Conservation (phyloP, 768 basidiomycete species). For the Collybia nuda region DNA sequence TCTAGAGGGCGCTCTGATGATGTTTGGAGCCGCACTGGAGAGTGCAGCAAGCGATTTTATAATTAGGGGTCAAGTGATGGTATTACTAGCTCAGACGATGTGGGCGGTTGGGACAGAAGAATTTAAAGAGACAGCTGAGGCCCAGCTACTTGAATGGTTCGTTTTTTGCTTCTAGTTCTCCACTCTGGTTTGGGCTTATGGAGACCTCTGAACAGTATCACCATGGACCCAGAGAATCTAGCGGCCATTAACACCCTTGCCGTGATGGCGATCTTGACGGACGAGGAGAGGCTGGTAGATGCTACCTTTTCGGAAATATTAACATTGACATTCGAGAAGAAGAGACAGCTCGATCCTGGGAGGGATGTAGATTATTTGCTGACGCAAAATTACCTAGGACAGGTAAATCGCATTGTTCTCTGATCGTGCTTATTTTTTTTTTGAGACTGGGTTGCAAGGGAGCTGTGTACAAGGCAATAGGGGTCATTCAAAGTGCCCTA, state of each 20-base stretch:
- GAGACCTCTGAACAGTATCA: conserved; percentile 51
- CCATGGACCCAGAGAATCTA: conserved; percentile 74
- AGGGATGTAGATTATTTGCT: conserved; percentile 73
- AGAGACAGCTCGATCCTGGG: conserved; percentile 64
- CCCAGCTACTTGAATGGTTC: conserved; percentile 80
- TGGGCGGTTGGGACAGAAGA: conserved; percentile 83
- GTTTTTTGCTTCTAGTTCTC: conserved; percentile 16
- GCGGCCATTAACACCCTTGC: conserved; percentile 81
- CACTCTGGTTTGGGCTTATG: background rate
- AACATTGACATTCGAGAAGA: conserved; percentile 62
- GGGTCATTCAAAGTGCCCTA: conserved; percentile 57
- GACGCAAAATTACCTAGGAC: conserved; percentile 68
- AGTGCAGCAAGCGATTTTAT: conserved; percentile 45
- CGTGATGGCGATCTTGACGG: conserved; percentile 85
- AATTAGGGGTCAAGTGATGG: conserved; percentile 66
- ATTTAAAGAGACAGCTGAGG: conserved; percentile 73
- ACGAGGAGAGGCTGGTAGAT: conserved; percentile 78
- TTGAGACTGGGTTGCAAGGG: background rate
- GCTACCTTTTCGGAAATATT: conserved; percentile 85
- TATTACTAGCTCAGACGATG: conserved; percentile 81
- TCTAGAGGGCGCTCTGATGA: conserved; percentile 57
- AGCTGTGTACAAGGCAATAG: conserved; percentile 44
- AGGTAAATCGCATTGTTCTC: conserved; percentile 42
- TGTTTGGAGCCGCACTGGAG: conserved; percentile 68
- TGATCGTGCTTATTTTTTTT: background rate